These are phyloP conservation scores for Suillus sp. DNA, from an alignment of 768 basidiomycete species.

Conservation along the genomic window DNA sequence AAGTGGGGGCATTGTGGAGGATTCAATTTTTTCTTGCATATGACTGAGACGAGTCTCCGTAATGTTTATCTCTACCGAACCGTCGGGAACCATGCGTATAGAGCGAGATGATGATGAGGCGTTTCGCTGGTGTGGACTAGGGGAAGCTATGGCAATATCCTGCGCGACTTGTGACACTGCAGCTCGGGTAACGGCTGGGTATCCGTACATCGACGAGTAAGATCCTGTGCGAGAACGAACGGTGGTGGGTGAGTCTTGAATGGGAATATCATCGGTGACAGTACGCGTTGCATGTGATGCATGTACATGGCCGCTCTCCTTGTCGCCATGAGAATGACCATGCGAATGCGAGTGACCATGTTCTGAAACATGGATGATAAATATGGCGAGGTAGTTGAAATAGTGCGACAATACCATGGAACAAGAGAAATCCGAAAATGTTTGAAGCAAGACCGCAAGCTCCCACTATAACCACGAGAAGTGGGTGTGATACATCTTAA, in stretches of 20 bases:
- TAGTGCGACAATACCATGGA: conserved; percentile 69
- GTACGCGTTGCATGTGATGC: conserved; percentile 41
- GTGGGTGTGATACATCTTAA: conserved; percentile 85
- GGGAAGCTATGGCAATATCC: conserved; percentile 54
- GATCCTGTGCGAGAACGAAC: conserved; percentile 42
- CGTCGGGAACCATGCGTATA: background rate
- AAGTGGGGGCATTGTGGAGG: conserved; percentile 9
- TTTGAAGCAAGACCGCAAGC: conserved; percentile 88
- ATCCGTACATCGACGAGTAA: conserved; percentile 69
- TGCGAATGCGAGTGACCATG: conserved; percentile 72
- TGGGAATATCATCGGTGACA: conserved; percentile 35
- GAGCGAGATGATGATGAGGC: conserved; percentile 30
- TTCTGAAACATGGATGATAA: conserved; percentile 16
- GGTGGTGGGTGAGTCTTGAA: conserved; percentile 12
- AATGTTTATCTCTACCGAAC: background rate
- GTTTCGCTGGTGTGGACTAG: conserved; percentile 13
- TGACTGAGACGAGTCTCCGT: conserved; percentile 15
- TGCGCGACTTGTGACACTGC: conserved; percentile 82
- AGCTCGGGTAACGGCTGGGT: conserved; percentile 71
- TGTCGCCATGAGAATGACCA: conserved; percentile 48
- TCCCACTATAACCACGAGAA: conserved; percentile 88
- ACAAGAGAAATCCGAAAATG: conserved; percentile 89
- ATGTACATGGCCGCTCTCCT: conserved; percentile 39
- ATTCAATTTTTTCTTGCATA: conserved; percentile 48
- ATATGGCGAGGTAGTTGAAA: conserved; percentile 12